Evolutionary conservation across 352 stramenopile species (phyloP), one percentile per base, ranked within the genome.

Genomic region (Globisporangium lucens): DNA sequence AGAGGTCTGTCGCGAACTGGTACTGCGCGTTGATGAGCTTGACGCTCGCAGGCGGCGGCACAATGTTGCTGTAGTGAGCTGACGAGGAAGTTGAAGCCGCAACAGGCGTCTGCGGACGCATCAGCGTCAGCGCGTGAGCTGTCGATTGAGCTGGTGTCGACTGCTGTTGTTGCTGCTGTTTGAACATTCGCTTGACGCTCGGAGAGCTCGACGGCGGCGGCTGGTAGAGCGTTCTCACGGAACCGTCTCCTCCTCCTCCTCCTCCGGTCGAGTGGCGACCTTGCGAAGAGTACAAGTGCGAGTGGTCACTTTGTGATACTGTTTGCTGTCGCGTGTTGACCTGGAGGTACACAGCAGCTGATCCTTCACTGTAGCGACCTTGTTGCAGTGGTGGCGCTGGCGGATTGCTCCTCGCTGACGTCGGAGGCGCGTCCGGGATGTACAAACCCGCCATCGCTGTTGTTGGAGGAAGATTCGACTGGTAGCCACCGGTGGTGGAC

Each of bases 1-100:
- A 75, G 49, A 93, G 73, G 61, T 93, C 85, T 1, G 78, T 87
- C 0, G 85, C 78, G 63, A 93, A 89, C 46, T 85, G 76, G 66
- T 87, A 81, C 61, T 78, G 78, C 20, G 75, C 27, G 0, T 66
- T 83, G 56, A 91, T 82, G 57, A 91, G 74, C 69, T 91, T 91
- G 17, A 86, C 78, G 60, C 72, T 71, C 8, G 72, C 65, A 6
- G 57, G 36, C 5, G 83, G 83, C 1, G 74, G 22, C 4, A 51
- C 22, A 17, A 73, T 61, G 24, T n/a, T 63, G 27, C 43, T 72
- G 47, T 38, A 24, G 56, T 65, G 64, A 2, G 53, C 41, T 1
- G 29, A 30, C 17, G 53, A 63, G 3, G 56, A 24, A 5, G 38
- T 10, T 29, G 62, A 51, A 2, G 30, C 24, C n/a, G 33, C 6